These are phyloP conservation scores for Verticillium zaregamsianum DNA, from an alignment of 2,329 filamentous ascomycete species.

Conservation along the genomic window DNA sequence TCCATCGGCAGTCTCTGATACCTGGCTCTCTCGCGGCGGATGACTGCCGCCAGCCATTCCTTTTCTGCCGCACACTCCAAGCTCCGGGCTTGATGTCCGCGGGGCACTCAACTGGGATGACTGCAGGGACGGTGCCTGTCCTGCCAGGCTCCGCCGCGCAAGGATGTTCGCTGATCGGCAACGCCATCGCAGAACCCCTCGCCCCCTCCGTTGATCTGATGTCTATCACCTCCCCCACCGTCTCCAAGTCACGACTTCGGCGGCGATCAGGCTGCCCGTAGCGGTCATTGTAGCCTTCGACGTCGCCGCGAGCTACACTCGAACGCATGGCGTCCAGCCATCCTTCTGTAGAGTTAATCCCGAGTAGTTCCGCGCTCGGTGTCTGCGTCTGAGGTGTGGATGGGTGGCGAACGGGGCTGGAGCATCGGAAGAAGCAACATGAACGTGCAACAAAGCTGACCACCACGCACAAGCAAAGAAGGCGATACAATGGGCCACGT, in stretches of 20 bases:
- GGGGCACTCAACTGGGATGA: background rate
- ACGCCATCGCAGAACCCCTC: background rate
- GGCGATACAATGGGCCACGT: background rate
- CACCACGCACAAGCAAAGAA: background rate
- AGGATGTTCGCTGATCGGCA: background rate
- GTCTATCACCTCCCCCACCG: background rate
- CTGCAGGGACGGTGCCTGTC: constrained; percentile 1
- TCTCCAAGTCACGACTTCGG: background rate
- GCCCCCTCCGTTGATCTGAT: background rate
- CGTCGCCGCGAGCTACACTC: background rate
- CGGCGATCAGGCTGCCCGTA: background rate
- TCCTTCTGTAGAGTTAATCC: background rate
- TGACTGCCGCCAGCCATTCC: background rate
- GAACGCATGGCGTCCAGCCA: background rate
- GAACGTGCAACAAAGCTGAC: background rate
- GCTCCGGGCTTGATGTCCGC: too few species aligned
- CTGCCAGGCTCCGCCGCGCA: background rate
- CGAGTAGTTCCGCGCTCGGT: constrained; percentile 1
- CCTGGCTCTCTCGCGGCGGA: background rate
- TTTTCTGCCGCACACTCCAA: too few species aligned
- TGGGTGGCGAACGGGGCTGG: background rate
- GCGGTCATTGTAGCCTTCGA: background rate
- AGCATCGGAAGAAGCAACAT: background rate
- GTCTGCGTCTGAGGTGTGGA: too few species aligned
- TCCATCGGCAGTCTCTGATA: background rate